Percentiles rank a stretch among this genome's conserved stretches.
Conservation (phyloP, 345 rosid species). For the Euphorbia lathyris region DNA sequence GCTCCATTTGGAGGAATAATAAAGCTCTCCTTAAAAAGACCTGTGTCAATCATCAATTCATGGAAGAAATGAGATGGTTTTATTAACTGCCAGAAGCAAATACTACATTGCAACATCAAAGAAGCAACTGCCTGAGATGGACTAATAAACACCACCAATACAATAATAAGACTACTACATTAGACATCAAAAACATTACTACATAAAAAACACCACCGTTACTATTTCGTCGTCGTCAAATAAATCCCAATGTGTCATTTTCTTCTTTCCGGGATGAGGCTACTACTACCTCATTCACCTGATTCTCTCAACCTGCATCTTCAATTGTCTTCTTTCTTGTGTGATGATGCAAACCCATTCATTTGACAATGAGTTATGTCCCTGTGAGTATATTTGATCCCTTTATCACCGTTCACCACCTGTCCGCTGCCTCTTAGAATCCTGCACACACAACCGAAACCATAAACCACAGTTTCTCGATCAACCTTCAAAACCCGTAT, state of each 20-base stretch:
- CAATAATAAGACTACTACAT: background rate
- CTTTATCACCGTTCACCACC: slow-evolving; percentile 88
- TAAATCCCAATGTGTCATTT: background rate
- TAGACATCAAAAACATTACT: background rate
- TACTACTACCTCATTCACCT: background rate
- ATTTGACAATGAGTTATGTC: slow-evolving; percentile 33
- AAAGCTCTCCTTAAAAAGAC: no score
- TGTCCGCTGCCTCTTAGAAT: slow-evolving; percentile 89
- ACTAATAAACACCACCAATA: background rate
- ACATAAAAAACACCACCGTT: background rate
- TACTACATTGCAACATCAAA: background rate
- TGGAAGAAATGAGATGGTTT: background rate
- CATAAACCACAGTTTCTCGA: background rate
- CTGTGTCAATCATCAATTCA: background rate
- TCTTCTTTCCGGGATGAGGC: background rate
- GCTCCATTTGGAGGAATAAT: no score
- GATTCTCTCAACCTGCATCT: background rate
- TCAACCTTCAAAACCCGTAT: background rate
- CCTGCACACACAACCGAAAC: slow-evolving; percentile 45
- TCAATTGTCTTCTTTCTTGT: background rate
- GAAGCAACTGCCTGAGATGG: background rate
- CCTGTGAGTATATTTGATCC: slow-evolving; percentile 64
- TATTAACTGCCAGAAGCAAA: background rate
- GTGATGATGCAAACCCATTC: background rate
- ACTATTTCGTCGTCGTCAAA: no score